phyloP scores from a whole-genome alignment of 257 asterid species.

The Solanum megistacrolobum region DNA sequence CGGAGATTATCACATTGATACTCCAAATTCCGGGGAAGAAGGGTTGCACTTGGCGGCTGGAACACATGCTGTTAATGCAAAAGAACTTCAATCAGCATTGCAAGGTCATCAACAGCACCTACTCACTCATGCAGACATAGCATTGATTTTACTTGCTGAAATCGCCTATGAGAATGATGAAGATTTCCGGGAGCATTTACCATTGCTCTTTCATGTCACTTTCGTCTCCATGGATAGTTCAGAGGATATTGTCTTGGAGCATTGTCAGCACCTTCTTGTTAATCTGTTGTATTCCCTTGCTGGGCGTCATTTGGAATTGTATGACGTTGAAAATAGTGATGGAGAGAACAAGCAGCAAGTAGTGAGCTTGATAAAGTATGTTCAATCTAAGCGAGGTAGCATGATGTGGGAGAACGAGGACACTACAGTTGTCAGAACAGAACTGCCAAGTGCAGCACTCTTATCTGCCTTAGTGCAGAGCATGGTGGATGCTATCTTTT shows the following conservation, averaged over 20 bases:
- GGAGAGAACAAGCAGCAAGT: constrained; percentile 99
- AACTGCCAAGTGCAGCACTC: constrained; percentile 94
- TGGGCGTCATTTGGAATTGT: constrained; percentile 92
- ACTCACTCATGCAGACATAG: constrained; percentile 90
- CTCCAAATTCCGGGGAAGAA: constrained; percentile 95
- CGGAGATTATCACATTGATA: constrained; percentile 90
- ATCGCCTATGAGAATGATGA: constrained; percentile 99
- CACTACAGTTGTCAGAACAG: constrained; percentile 78
- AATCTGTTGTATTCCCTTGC: constrained; percentile 94
- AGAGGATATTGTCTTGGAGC: constrained; percentile 97
- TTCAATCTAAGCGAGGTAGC: constrained; percentile 93
- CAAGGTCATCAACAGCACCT: constrained; percentile 99
- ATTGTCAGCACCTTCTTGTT: constrained; percentile 95
- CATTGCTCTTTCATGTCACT: constrained; percentile 91
- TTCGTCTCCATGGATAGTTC: constrained; percentile 99
- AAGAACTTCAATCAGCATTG: constrained; percentile 93
- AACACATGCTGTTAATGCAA: constrained; percentile 72
- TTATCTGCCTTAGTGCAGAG: constrained; percentile 97
- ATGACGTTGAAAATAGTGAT: constrained; percentile 91
- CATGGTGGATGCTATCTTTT: constrained; percentile 98
- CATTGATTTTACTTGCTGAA: constrained; percentile 87
- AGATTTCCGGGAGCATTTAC: constrained; percentile 96
- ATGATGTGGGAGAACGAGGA: constrained; percentile 99
- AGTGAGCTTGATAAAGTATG: constrained; percentile 89
- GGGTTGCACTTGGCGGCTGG: constrained; percentile 65